phyloP scores from a whole-genome alignment of 164 flowering plant genomes.

The Warburgia ugandensis region DNA sequence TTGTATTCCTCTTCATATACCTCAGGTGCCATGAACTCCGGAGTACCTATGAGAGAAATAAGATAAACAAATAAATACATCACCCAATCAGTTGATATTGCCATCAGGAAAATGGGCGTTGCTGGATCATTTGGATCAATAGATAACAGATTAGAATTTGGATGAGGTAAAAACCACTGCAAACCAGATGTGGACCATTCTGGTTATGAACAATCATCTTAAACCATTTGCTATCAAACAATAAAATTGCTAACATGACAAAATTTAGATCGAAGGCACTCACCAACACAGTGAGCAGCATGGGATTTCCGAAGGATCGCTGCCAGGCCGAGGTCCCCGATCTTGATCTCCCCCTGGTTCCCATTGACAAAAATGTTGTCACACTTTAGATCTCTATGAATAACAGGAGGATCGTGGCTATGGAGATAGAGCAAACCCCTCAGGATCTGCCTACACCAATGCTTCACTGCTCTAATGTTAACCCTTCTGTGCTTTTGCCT shows the following conservation, averaged over 20 bases:
- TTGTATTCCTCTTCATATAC: constrained; percentile 93
- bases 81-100: too few species aligned
- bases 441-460: constrained; percentile 97
- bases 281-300: constrained; percentile 91
- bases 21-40: constrained; percentile 99
- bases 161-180: not conserved
- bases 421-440: constrained; percentile 88
- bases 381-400: constrained; percentile 96
- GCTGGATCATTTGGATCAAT: too few species aligned
- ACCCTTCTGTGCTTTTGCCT: constrained; percentile 85
- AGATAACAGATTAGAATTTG: too few species aligned
- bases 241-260: not conserved
- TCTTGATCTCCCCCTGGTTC: constrained; percentile 91
- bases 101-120: too few species aligned
- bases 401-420: constrained; percentile 83
- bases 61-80: too few species aligned
- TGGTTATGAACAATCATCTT: too few species aligned
- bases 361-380: constrained; percentile 96
- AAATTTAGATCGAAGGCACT: constrained; percentile 9
- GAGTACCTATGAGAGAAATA: constrained; percentile 57
- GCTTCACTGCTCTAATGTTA: constrained; percentile 88
- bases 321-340: constrained; percentile 96
- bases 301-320: constrained; percentile 85
- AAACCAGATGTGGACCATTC: too few species aligned
- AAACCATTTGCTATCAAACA: too few species aligned